Conservation (phyloP, 257 asterid genomes). For the Solanum medicagineum region DNA sequence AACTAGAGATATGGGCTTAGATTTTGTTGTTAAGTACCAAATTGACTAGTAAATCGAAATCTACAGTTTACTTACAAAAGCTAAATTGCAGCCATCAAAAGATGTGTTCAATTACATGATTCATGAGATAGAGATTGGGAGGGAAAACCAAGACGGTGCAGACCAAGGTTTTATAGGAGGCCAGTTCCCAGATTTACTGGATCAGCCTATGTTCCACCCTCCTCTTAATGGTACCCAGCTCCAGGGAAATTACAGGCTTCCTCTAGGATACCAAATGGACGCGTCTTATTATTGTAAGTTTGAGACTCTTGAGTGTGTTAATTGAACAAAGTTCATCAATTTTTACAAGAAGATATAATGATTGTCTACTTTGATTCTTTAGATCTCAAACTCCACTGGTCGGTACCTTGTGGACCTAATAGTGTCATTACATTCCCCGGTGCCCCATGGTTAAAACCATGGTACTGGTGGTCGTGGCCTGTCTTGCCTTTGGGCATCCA, state of each 20-base stretch:
- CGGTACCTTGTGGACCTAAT: slow-evolving; percentile 86
- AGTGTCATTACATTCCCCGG: slow-evolving; percentile 88
- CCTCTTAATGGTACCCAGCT: slow-evolving; percentile 57
- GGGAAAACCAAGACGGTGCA: slow-evolving; percentile 83
- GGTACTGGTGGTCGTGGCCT: slow-evolving; percentile 99
- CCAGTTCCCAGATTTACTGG: slow-evolving; percentile 68
- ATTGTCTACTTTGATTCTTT: not conserved
- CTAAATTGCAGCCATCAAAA: slow-evolving; percentile 56
- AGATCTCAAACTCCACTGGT: slow-evolving; percentile 86
- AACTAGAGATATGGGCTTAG: not conserved
- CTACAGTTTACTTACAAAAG: not conserved
- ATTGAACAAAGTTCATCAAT: not conserved
- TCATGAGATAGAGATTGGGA: slow-evolving; percentile 47
- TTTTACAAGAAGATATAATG: not conserved
- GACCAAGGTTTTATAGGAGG: slow-evolving; percentile 84
- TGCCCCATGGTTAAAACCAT: slow-evolving; percentile 88
- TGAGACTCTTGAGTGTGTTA: not conserved
- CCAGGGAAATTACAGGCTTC: slow-evolving; percentile 70
- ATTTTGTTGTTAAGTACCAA: not conserved
- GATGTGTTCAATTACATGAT: slow-evolving; percentile 68
- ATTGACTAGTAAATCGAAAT: not conserved
- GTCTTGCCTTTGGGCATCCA: slow-evolving; percentile 80
- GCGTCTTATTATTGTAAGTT: slow-evolving; percentile 89
- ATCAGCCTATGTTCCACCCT: slow-evolving; percentile 60
- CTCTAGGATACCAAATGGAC: slow-evolving; percentile 94